Percentiles rank a stretch among this genome's conserved stretches.
phyloP scores from a whole-genome alignment of 2,329 filamentous ascomycete genomes.

The Epichloe typhina region DNA sequence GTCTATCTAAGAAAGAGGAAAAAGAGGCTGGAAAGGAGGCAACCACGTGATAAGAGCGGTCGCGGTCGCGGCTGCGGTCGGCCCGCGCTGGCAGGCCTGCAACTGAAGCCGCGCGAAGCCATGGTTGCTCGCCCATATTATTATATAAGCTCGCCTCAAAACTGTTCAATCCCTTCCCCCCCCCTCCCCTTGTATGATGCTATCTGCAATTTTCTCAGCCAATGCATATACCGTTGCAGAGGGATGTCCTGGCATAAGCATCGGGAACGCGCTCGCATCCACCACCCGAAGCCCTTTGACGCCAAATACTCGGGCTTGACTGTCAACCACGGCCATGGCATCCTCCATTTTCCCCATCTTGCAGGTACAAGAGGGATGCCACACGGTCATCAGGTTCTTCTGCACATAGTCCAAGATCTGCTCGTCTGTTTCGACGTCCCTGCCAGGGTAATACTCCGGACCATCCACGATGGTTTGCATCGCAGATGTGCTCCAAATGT shows the following conservation, averaged over 20 bases:
- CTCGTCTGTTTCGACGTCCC: slow-evolving; percentile 24
- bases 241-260: slow-evolving; percentile 11
- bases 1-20: too few relatives aligned
- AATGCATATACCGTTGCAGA: slow-evolving; percentile 12
- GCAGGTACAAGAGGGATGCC: slow-evolving; percentile 17
- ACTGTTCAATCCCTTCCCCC: neutral
- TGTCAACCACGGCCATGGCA: slow-evolving; percentile 42
- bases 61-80: too few relatives aligned
- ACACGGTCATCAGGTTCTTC: slow-evolving; percentile 11
- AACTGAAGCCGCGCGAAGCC: too few relatives aligned
- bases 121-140: too few relatives aligned
- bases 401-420: slow-evolving; percentile 25
- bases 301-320: slow-evolving; percentile 1
- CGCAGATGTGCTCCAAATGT: slow-evolving; percentile 17
- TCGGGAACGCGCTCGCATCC: slow-evolving; percentile 32
- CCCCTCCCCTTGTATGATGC: slow-evolving; percentile 1
- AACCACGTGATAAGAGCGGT: too few relatives aligned
- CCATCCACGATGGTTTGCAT: slow-evolving; percentile 19
- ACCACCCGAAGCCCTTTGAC: too few relatives aligned
- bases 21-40: too few relatives aligned
- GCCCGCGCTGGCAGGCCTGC: too few relatives aligned
- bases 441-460: slow-evolving; percentile 24
- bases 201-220: slow-evolving; percentile 15
- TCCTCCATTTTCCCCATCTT: slow-evolving; percentile 28
- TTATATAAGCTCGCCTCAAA: neutral